Percentiles rank a stretch among this genome's conserved stretches.
These are phyloP conservation scores for Colletotrichum coccodes DNA, from an alignment of 2,329 filamentous ascomycete genomes.

Conservation along the genomic window DNA sequence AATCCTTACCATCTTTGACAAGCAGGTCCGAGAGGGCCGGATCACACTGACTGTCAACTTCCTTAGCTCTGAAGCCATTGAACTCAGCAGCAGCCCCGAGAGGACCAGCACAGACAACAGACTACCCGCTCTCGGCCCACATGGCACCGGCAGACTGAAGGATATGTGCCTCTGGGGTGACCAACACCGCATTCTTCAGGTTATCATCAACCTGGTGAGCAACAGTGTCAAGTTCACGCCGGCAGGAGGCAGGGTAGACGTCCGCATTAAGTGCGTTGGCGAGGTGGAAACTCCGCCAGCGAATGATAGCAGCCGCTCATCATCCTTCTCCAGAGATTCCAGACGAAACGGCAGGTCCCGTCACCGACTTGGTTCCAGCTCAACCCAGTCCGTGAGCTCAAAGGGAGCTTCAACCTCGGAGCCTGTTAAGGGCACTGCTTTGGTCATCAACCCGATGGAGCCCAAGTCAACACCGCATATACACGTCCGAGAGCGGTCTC, in stretches of 20 bases:
- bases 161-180: conserved; percentile 95
- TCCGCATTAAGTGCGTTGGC: conserved; percentile 79
- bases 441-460: conserved; percentile 72
- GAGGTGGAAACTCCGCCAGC: conserved; percentile 57
- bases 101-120: conserved; percentile 40
- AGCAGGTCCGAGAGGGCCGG: conserved; percentile 82
- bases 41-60: conserved; percentile 81
- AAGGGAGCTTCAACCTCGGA: conserved; percentile 44
- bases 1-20: conserved; percentile 86
- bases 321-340: conserved; percentile 62
- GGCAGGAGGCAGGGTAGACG: conserved; percentile 76
- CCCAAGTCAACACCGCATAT: conserved; percentile 61
- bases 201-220: conserved; percentile 93
- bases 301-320: conserved; percentile 59
- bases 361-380: conserved; percentile 58
- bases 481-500: conserved; percentile 63
- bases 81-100: conserved; percentile 38
- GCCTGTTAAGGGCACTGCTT: conserved; percentile 57
- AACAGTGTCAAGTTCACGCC: conserved; percentile 95
- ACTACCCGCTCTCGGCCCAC: conserved; percentile 70
- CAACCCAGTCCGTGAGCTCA: conserved; percentile 62
- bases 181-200: conserved; percentile 88
- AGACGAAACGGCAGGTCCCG: conserved; percentile 52
- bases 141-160: conserved; percentile 75
- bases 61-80: conserved; percentile 58